Base-by-base conservation (phyloP, 805 yeast species). In the Yarrowia divulgata region DNA sequence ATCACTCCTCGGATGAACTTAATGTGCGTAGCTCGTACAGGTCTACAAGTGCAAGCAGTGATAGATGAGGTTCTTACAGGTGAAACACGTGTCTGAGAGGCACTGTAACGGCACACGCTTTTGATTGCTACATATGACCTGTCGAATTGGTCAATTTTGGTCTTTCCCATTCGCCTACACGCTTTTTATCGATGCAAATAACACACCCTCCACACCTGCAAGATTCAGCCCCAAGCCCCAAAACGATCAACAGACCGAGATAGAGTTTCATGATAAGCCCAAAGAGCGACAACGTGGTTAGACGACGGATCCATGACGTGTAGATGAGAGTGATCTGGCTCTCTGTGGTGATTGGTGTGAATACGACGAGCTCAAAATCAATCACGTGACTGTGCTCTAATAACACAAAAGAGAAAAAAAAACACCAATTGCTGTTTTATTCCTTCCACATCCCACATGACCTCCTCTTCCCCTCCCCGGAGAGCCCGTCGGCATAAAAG, bases 201-300 rank as follows among this genome's bases (percentile, higher is more conserved):
- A 23, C 29, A 23, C 29, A 23, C 29, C 29, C 29, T 23, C 29
- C 29, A 23, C 29, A 23, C 29, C 29, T 23, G 29, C 29, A 23
- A 23, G 29, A 23, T 23, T 23, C 29, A 19, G n/a, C 55, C 19
- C n/a, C 57, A n/a, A 34, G 43, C 58, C 58, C 58, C 43, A 54
- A 43, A 37, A n/a, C 19, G 39, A 50, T 32, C 55, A 16, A 12
- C 23, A n/a, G 14, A 4, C n/a, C 34, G 9, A 40, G 63, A 57
- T 57, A 57, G n/a, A 57, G 48, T 57, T 57, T 8, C 6, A 42
- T 29, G 63, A 57, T 57, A 57, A 57, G 63, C 63, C 63, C 35
- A 40, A 57, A 43, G 19, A 19, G 46, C 23, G 48, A 42, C 57
- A 52, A 52, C 58, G 58, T 52, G 55, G 35, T 23, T 29, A n/a